Base-by-base conservation (phyloP, 1,284 basidiomycete species). In the Cutaneotrichosporon sp. region DNA sequence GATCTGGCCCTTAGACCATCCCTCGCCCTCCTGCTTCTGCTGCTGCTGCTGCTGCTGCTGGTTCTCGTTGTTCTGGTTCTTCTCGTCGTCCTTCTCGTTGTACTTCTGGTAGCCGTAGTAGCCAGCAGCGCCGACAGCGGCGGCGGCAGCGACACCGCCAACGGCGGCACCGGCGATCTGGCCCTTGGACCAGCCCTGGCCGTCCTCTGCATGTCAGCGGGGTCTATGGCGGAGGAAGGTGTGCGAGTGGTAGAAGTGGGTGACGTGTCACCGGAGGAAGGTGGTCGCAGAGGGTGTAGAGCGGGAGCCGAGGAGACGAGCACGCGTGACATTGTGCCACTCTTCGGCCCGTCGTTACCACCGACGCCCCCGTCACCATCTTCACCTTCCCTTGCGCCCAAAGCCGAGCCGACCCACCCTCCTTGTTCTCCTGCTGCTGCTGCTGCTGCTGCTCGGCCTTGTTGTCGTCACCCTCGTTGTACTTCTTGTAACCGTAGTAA, bases 1-100 rank as follows among this genome's bases (percentile, higher is more conserved):
- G 5, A 61, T 65, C 64, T 65, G 58, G 47, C 46, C 49, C 36
- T 59, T 63, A 34, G 61, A 62, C 64, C 64, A 65, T 57, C 61
- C 64, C 32, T 53, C 51, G 16, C 34, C 38, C 14, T 56, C 56
- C 32, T 38, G 5, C 18, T 38, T 14, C 57, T 58, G 18, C 22
- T 22, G 18, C 31, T 58, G 30, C 34, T 42, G 21, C 34, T 50
- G 34, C 10, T 58, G 11, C 49, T 62, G 31, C 36, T 56, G 30
- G 40, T 56, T 36, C 32, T 62, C 34, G 50, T 63, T 32, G 32
- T 55, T 21, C 49, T 63, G 26, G 51, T 63, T 42, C 42, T 56
- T n/a, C 34, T 50, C 30, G 21, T 56, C 30, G 47, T 60, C 14
- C 16, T 60, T 50, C 36, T 60, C 49, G 38, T 60, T 40, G 58